Percentiles rank a stretch among this genome's conserved stretches.
Evolutionary conservation across 2,329 filamentous ascomycete genomes (phyloP).

Genomic region (Fonsecaea monophora): DNA sequence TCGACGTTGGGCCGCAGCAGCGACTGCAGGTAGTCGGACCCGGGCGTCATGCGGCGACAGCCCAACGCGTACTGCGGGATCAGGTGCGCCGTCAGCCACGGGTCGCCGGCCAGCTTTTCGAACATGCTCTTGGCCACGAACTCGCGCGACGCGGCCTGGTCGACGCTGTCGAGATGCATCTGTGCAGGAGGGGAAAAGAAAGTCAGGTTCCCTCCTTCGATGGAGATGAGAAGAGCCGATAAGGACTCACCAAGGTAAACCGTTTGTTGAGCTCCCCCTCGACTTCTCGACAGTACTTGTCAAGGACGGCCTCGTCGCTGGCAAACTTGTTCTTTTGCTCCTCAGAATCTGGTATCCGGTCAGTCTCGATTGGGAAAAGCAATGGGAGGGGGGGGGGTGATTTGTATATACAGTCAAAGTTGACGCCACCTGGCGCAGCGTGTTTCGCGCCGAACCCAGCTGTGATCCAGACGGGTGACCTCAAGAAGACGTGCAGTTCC

Average conservation of each 20-base stretch:
- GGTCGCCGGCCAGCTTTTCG: conserved; percentile 18
- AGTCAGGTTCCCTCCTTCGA: no score
- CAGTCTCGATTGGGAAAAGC: background rate
- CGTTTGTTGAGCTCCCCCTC: conserved; percentile 26
- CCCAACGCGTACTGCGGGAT: no score
- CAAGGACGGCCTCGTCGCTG: conserved; percentile 21
- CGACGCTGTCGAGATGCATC: conserved; percentile 9
- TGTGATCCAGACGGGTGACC: conserved; percentile 57
- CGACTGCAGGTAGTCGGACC: no score
- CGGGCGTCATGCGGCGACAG: no score
- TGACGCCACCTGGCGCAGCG: conserved; percentile 55
- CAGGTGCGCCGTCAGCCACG: background rate
- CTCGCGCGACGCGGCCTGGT: conserved; percentile 11
- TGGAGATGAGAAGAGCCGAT: no score
- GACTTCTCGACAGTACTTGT: conserved; percentile 41
- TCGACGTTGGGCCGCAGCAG: no score
- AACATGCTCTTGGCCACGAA: conserved; percentile 18
- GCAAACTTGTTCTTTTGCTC: conserved; percentile 37
- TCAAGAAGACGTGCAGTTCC: conserved; percentile 41
- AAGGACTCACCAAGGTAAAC: no score
- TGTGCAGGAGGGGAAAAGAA: background rate
- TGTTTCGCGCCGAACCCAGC: conserved; percentile 57
- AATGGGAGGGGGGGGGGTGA: background rate
- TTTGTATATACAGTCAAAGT: conserved; percentile 52
- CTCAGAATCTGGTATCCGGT: conserved; percentile 18